These are phyloP conservation scores for Eucalyptus virginea DNA, from an alignment of 345 rosid genomes.

Conservation along the genomic window DNA sequence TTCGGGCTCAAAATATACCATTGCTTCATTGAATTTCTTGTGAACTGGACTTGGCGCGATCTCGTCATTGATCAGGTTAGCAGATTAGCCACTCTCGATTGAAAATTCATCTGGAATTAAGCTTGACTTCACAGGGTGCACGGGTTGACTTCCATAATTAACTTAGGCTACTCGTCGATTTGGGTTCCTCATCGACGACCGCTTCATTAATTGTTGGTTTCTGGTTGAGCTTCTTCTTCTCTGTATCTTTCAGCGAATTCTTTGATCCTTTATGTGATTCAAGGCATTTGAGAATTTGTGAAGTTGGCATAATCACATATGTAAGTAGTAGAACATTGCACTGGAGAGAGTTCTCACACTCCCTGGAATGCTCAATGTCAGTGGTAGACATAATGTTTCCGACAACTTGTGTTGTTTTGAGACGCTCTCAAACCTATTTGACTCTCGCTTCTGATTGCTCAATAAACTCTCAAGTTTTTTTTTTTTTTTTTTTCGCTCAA, in stretches of 20 bases:
- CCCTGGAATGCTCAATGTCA: not conserved
- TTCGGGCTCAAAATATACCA: not conserved
- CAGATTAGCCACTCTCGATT: not conserved
- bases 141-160: not conserved
- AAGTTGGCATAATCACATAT: not conserved
- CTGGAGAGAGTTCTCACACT: not conserved
- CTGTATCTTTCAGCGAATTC: not conserved
- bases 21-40: not conserved
- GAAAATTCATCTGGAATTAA: not conserved
- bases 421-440: not conserved
- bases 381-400: not conserved
- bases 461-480: not conserved
- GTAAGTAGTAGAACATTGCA: not conserved
- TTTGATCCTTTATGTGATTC: not conserved
- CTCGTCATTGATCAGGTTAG: not conserved
- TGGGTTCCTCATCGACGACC: not conserved
- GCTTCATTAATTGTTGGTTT: not conserved
- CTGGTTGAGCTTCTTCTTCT: not conserved
- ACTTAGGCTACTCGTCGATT: not conserved
- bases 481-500: not conserved
- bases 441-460: not conserved
- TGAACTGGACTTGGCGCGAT: not conserved
- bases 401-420: not conserved
- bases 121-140: not conserved
- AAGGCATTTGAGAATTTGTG: not conserved